A percentile compares a stretch with the other conserved stretches of the same genome.
These are phyloP conservation scores for Tylopilus sp. DNA, from an alignment of 1,284 basidiomycete species.

Conservation along the genomic window DNA sequence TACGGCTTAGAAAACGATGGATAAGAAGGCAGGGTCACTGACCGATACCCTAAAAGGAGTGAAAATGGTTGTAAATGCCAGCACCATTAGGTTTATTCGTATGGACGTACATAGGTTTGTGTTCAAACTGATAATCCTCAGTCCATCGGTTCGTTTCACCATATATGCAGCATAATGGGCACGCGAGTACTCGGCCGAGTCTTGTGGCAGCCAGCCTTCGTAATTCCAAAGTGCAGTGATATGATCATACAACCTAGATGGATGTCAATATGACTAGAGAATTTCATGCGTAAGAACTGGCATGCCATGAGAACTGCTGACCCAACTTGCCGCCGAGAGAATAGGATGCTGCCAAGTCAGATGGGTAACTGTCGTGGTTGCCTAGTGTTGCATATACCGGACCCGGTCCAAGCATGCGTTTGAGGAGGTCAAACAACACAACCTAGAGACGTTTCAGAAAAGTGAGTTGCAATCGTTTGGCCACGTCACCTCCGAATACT, in stretches of 20 bases:
- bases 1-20: slow-evolving; percentile 4
- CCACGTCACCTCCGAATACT: slow-evolving; percentile 56
- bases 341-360: slow-evolving; percentile 45
- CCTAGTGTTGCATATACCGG: slow-evolving; percentile 73
- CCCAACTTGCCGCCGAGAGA: slow-evolving; percentile 53
- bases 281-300: not conserved
- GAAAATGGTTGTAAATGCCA: not conserved
- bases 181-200: slow-evolving; percentile 57
- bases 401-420: slow-evolving; percentile 56
- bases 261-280: not conserved
- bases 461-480: not conserved
- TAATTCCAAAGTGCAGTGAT: slow-evolving; percentile 67
- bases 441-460: slow-evolving; percentile 40
- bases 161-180: slow-evolving; percentile 73
- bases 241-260: slow-evolving; percentile 70
- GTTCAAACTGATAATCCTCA: slow-evolving; percentile 75
- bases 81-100: not conserved
- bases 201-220: slow-evolving; percentile 68
- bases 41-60: slow-evolving; percentile 22
- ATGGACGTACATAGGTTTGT: slow-evolving; percentile 65
- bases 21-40: slow-evolving; percentile 1
- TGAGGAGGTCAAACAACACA: slow-evolving; percentile 65
- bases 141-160: slow-evolving; percentile 64
- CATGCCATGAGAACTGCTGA: slow-evolving; percentile 64
- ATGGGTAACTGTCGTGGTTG: slow-evolving; percentile 57